Base-by-base conservation (phyloP, 345 rosid genomes). In the Aquilaria sinensis region DNA sequence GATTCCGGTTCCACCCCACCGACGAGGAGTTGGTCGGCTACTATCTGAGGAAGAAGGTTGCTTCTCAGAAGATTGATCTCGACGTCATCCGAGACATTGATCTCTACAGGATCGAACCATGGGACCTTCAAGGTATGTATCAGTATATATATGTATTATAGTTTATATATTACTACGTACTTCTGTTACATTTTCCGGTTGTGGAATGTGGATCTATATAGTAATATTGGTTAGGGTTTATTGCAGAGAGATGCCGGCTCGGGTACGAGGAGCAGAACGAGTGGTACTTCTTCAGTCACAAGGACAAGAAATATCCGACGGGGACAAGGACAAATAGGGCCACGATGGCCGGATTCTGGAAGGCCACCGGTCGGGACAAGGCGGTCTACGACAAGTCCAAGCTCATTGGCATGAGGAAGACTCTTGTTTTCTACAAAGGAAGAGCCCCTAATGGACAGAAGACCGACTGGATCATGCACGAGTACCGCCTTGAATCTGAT, bases 401-500 rank as follows among this genome's bases (percentile, higher is more conserved):
- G 71, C 87, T 90, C 54, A 88, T 94, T 14, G 99, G 99, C 10
- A 90, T 94, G 99, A 83, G 99, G 67, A 94, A 94, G 78, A 94
- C 99, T 47, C 94, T 94, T 43, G 99, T 94, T 1, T 94, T 94
- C 84, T 94, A 94, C 82, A 83, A 82, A 81, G 99, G 99, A 71
- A 79, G 99, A 86, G 99, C 99, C 12, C 99, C 99, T 1, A 90
- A 90, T 80, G 99, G 99, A 2, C 99, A 88, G 69, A 94, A 94
- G 81, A 70, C 77, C 12, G 97, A 94, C 48, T 94, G 99, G 99
- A 94, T 94, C 71, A 90, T 94, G 99, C 99, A 94, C 63, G 99
- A 94, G 58, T 94, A 94, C 58, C 63, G 99, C 57, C 91, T 94
- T 61, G 99, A 94, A 73, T 85, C 95, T 7, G 92, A 94, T 50